These are phyloP conservation scores for Ustulina deusta DNA, from an alignment of 2,329 filamentous ascomycete species.

Conservation along the genomic window DNA sequence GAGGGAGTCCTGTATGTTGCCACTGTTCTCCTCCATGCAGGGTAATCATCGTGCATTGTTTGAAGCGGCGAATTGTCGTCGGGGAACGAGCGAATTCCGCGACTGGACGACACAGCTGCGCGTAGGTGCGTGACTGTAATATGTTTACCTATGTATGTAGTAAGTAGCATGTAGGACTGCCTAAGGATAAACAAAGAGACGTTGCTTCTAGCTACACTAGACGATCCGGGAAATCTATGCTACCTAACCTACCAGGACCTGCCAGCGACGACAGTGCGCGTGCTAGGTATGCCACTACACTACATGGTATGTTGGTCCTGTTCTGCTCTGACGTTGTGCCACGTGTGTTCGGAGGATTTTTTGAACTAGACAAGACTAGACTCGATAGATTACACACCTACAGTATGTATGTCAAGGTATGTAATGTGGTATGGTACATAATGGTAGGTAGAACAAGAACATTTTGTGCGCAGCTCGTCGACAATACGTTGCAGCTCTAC, in stretches of 20 bases:
- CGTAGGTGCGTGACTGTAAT: not conserved
- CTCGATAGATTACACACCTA: not conserved
- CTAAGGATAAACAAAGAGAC: conserved; percentile 6
- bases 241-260: not conserved
- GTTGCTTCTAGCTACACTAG: not conserved
- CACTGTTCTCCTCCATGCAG: not conserved
- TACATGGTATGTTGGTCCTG: too few relatives aligned
- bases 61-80: not conserved
- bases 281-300: too few relatives aligned
- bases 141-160: not conserved
- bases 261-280: conserved; percentile 2
- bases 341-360: conserved; percentile 37
- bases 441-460: not conserved
- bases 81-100: conserved; percentile 8
- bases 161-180: conserved; percentile 12
- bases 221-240: not conserved
- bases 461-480: not conserved
- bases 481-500: not conserved
- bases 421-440: conserved; percentile 3
- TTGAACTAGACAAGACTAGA: conserved; percentile 1
- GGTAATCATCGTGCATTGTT: not conserved
- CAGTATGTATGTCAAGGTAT: not conserved
- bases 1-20: too few relatives aligned
- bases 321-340: conserved; percentile 27
- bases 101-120: conserved; percentile 9